Conservation (phyloP, 164 flowering plant genomes). For the Akebia trifoliata region DNA sequence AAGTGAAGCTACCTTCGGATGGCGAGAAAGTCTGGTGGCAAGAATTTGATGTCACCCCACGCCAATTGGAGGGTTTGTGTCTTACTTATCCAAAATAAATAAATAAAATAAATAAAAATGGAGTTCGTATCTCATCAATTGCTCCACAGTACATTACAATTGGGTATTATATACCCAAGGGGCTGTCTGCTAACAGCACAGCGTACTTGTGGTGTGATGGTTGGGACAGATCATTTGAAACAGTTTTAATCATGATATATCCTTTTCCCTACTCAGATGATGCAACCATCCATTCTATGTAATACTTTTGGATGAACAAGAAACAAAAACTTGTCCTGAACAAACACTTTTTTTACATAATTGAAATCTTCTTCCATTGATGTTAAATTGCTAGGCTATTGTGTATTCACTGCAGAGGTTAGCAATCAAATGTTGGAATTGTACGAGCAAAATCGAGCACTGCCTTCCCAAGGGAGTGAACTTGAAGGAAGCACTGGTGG, state of each 20-base stretch:
- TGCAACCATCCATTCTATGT: not conserved
- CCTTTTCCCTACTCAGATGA: not conserved
- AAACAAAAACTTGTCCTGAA: too few species aligned
- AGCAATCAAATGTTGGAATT: constrained; percentile 98
- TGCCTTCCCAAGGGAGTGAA: constrained; percentile 71
- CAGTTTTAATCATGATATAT: not conserved
- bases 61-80: constrained; percentile 44
- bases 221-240: not conserved
- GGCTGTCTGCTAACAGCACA: not conserved
- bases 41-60: constrained; percentile 48
- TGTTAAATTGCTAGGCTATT: not conserved
- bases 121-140: too few species aligned
- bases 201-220: not conserved
- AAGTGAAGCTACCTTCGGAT: constrained; percentile 43
- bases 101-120: too few species aligned
- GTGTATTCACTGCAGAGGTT: constrained; percentile 58
- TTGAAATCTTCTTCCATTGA: not conserved
- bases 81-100: too few species aligned
- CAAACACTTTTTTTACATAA: too few species aligned
- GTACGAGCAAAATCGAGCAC: constrained; percentile 81
- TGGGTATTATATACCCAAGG: constrained; percentile 2
- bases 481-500: constrained; percentile 58
- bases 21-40: constrained; percentile 56
- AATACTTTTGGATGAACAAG: not conserved
- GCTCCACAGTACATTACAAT: not conserved